A percentile compares a stretch with the other conserved stretches of the same genome.
These are phyloP conservation scores for Xerocomellus chrysenteron DNA, from an alignment of 768 basidiomycete genomes.

Conservation along the genomic window DNA sequence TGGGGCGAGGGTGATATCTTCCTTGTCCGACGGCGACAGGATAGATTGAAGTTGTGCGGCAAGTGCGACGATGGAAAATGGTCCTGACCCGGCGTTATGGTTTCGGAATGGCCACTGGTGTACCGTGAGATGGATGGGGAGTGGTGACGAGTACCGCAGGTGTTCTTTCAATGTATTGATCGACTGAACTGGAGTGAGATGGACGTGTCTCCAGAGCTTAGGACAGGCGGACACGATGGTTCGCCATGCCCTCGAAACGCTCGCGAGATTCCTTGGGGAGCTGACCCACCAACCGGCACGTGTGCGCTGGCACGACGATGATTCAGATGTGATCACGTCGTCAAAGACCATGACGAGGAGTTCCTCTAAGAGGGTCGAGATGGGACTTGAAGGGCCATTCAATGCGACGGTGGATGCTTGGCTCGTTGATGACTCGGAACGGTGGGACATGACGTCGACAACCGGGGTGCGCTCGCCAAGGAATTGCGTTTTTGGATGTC, in stretches of 20 bases:
- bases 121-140: slow-evolving; percentile 15
- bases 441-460: neutral
- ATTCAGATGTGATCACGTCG: slow-evolving; percentile 15
- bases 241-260: slow-evolving; percentile 18
- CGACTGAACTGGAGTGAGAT: slow-evolving; percentile 17
- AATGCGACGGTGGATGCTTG: neutral
- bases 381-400: slow-evolving; percentile 1
- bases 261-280: slow-evolving; percentile 15
- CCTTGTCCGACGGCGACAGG: slow-evolving; percentile 2
- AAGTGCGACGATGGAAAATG: slow-evolving; percentile 15
- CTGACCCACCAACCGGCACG: neutral
- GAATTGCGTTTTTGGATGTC: neutral
- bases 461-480: neutral
- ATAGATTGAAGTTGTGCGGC: slow-evolving; percentile 17
- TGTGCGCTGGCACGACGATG: neutral
- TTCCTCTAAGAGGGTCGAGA: slow-evolving; percentile 16
- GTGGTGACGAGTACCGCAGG: slow-evolving; percentile 8
- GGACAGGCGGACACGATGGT: slow-evolving; percentile 16
- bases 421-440: neutral
- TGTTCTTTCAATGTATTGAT: slow-evolving; percentile 13
- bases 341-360: slow-evolving; percentile 23
- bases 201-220: slow-evolving; percentile 19
- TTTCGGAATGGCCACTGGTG: slow-evolving; percentile 22
- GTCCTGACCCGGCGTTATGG: neutral
- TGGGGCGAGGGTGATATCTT: neutral